phyloP scores from a whole-genome alignment of 805 yeast species.

The Torulaspora indica region DNA sequence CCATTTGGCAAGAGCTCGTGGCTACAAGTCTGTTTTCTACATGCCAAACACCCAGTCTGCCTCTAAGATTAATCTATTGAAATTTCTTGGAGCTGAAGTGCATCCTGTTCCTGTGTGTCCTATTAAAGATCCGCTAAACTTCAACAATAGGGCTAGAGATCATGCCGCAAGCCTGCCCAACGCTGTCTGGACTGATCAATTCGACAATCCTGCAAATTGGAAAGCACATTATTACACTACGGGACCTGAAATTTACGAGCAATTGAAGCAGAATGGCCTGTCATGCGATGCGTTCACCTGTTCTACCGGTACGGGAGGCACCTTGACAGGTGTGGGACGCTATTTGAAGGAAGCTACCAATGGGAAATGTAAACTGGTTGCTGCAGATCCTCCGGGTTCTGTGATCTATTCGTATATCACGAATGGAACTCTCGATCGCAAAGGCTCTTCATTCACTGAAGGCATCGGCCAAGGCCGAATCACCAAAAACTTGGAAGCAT shows the following conservation, averaged over 20 bases:
- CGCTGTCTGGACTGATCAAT: slow-evolving; percentile 92
- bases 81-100: slow-evolving; percentile 78
- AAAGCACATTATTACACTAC: slow-evolving; percentile 86
- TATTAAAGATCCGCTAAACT: slow-evolving; percentile 73
- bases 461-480: slow-evolving; percentile 96
- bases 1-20: slow-evolving; percentile 71
- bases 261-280: slow-evolving; percentile 51
- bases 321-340: slow-evolving; percentile 80
- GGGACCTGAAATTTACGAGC: slow-evolving; percentile 91
- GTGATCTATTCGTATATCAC: slow-evolving; percentile 74
- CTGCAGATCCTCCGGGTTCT: slow-evolving; percentile 95
- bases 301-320: slow-evolving; percentile 91
- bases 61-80: slow-evolving; percentile 67
- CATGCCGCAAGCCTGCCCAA: slow-evolving; percentile 73
- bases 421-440: slow-evolving; percentile 64
- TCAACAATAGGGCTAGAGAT: slow-evolving; percentile 79
- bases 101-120: slow-evolving; percentile 87
- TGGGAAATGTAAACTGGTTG: slow-evolving; percentile 56
- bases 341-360: slow-evolving; percentile 65
- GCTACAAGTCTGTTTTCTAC: slow-evolving; percentile 79
- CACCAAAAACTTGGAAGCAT: slow-evolving; percentile 74
- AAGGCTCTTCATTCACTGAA: slow-evolving; percentile 87
- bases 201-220: slow-evolving; percentile 82
- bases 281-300: slow-evolving; percentile 81
- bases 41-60: slow-evolving; percentile 90